These are phyloP conservation scores for Albugo laibachii DNA, from an alignment of 352 stramenopile species.

Conservation along the genomic window DNA sequence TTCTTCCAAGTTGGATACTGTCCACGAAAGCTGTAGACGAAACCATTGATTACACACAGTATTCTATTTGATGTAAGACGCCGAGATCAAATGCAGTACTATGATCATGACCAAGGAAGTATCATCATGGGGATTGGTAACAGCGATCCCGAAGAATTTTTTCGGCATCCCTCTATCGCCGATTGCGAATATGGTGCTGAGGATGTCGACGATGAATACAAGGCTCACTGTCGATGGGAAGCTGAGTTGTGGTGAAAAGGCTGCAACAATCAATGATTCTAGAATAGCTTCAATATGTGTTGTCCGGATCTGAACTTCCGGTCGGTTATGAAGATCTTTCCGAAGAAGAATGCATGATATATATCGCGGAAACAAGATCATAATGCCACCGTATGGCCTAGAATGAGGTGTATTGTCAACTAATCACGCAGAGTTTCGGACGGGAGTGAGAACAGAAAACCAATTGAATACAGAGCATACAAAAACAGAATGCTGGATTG, in stretches of 20 bases:
- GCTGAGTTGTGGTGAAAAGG: slow-evolving; percentile 8
- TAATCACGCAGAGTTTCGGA: slow-evolving; percentile 45
- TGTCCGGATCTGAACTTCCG: slow-evolving; percentile 33
- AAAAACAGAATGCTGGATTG: slow-evolving; percentile 28
- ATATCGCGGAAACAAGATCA: slow-evolving; percentile 29
- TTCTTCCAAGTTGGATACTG: too few species aligned
- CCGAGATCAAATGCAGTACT: too few species aligned
- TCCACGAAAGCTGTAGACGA: too few species aligned
- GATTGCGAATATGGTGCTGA: slow-evolving; percentile 78
- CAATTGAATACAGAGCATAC: slow-evolving; percentile 21
- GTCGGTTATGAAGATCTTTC: slow-evolving; percentile 44
- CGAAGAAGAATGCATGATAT: slow-evolving; percentile 19
- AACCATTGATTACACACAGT: too few species aligned
- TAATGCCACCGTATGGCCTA: slow-evolving; percentile 40
- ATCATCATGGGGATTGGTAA: slow-evolving; percentile 70
- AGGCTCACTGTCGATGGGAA: slow-evolving; percentile 24
- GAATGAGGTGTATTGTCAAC: slow-evolving; percentile 58
- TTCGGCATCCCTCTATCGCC: slow-evolving; percentile 55
- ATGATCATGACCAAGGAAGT: background rate
- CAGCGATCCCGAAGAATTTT: slow-evolving; percentile 54
- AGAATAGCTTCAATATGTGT: slow-evolving; percentile 34
- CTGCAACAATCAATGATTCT: slow-evolving; percentile 5
- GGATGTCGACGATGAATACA: slow-evolving; percentile 34
- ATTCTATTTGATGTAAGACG: too few species aligned
- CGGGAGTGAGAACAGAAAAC: slow-evolving; percentile 48